These are phyloP conservation scores for Botrytis porri DNA, from an alignment of 2,329 filamentous ascomycete genomes.

Conservation along the genomic window DNA sequence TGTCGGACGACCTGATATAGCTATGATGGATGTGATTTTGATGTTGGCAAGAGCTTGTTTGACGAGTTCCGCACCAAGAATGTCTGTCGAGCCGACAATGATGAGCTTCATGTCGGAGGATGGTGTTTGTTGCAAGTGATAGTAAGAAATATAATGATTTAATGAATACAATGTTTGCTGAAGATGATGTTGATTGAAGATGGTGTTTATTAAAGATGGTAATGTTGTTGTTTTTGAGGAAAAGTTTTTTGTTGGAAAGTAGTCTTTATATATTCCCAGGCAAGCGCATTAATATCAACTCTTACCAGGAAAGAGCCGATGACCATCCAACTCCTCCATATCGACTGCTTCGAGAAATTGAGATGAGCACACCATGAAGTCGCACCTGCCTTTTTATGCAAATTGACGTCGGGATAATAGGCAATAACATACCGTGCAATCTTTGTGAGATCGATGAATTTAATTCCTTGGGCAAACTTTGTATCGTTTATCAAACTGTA, in stretches of 20 bases:
- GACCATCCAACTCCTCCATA: too few relatives aligned
- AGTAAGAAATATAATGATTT: background rate
- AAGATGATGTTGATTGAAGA: background rate
- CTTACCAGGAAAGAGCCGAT: background rate
- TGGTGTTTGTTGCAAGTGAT: background rate
- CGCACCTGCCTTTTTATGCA: background rate
- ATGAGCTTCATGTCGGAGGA: background rate
- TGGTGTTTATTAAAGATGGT: background rate
- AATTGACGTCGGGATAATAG: background rate
- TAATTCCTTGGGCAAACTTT: background rate
- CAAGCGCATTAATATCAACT: background rate
- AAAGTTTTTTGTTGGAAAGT: background rate
- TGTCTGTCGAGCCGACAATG: background rate
- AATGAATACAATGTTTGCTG: background rate
- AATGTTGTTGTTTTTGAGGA: background rate
- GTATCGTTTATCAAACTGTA: background rate
- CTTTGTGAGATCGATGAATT: background rate
- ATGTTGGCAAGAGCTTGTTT: background rate
- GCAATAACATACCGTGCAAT: background rate
- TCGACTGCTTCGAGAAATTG: background rate
- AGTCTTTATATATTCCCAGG: background rate
- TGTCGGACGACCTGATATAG: background rate
- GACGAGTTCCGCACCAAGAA: background rate
- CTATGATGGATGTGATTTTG: background rate
- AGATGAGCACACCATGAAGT: background rate